Evolutionary conservation across 768 basidiomycete genomes (phyloP).

Genomic region (Lactarius psammicola): DNA sequence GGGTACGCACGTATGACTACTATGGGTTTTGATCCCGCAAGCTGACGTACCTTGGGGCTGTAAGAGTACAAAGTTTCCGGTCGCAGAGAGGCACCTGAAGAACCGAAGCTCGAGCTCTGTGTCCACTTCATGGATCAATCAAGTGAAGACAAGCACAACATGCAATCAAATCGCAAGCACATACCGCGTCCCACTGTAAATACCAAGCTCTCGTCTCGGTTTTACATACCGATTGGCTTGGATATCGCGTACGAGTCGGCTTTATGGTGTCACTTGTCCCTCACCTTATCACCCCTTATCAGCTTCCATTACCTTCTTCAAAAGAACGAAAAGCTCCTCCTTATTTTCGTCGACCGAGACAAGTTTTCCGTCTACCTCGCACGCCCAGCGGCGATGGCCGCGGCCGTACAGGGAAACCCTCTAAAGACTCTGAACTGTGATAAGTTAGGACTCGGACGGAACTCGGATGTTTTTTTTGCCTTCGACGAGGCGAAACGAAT

Average conservation of each 20-base stretch:
- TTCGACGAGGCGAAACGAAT: constrained; percentile 53
- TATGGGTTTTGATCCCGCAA: background rate
- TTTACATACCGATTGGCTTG: constrained; percentile 2
- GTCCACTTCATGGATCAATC: constrained; percentile 3
- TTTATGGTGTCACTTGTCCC: background rate
- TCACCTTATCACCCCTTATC: background rate
- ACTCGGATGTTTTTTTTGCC: constrained; percentile 39
- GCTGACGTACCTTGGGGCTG: background rate
- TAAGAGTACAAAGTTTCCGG: constrained; percentile 3
- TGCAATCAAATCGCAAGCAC: constrained; percentile 6
- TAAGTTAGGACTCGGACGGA: constrained; percentile 42
- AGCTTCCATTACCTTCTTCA: constrained; percentile 12
- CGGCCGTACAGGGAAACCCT: background rate
- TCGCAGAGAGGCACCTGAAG: background rate
- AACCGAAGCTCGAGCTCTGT: background rate
- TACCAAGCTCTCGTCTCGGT: constrained; percentile 2
- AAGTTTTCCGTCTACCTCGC: constrained; percentile 2
- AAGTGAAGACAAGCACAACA: constrained; percentile 8
- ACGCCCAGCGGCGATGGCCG: background rate
- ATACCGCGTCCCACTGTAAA: constrained; percentile 17
- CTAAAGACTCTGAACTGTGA: constrained; percentile 39
- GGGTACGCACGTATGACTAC: background rate
- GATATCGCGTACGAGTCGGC: constrained; percentile 6
- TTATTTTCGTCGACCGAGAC: background rate
- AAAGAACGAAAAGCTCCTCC: constrained; percentile 8